Conservation (phyloP, 23 red algal species). For the Gracilariopsis chorda region DNA sequence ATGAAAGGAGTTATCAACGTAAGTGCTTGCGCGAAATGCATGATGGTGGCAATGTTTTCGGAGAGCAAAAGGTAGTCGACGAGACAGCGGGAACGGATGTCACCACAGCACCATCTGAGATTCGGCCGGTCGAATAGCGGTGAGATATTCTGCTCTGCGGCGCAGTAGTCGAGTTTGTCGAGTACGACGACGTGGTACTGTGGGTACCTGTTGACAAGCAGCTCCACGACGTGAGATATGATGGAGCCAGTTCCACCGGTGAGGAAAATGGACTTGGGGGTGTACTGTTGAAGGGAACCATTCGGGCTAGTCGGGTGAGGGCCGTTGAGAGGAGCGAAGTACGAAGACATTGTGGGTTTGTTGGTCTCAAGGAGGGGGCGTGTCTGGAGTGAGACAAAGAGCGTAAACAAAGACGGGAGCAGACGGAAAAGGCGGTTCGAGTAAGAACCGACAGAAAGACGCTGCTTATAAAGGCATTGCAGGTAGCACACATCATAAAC, state of each 20-base stretch:
- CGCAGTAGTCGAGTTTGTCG: constrained; percentile 93
- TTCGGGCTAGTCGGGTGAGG: not conserved
- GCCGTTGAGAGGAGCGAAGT: not conserved
- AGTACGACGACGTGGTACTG: constrained; percentile 67
- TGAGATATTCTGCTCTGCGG: constrained; percentile 68
- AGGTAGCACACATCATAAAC: too few relatives aligned
- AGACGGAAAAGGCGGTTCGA: too few relatives aligned
- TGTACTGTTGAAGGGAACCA: not conserved
- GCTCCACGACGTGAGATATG: constrained; percentile 78
- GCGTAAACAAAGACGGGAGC: too few relatives aligned
- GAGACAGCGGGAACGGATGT: constrained; percentile 83
- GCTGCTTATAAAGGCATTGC: too few relatives aligned
- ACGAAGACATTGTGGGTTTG: not conserved
- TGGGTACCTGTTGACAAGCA: constrained; percentile 73
- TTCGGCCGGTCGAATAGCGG: constrained; percentile 45
- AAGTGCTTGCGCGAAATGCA: constrained; percentile 95
- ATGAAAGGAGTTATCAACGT: constrained; percentile 90
- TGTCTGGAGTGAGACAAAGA: too few relatives aligned
- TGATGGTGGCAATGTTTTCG: constrained; percentile 83
- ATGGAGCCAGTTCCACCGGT: constrained; percentile 94
- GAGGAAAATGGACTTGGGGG: constrained; percentile 57
- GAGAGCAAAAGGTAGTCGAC: constrained; percentile 69
- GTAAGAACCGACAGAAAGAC: too few relatives aligned
- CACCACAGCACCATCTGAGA: constrained; percentile 77
- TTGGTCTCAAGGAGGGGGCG: too few relatives aligned